phyloP scores from a whole-genome alignment of 257 asterid genomes.

The Solanum chaucha region DNA sequence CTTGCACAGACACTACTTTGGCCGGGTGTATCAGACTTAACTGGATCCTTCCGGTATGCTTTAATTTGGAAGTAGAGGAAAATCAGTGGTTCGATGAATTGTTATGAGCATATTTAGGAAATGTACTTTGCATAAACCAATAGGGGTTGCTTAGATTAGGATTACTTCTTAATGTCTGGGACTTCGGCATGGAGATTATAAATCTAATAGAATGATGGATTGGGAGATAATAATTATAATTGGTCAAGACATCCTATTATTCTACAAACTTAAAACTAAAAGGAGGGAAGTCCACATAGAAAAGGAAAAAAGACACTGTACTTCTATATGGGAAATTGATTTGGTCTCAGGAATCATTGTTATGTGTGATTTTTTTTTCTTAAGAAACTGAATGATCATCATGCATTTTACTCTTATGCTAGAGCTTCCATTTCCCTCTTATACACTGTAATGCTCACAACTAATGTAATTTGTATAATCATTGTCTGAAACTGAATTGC shows the following conservation, averaged over 20 bases:
- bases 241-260: neutral
- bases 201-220: neutral
- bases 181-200: neutral
- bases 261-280: neutral
- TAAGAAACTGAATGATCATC: neutral
- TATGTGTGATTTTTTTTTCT: neutral
- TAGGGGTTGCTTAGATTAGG: neutral
- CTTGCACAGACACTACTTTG: slow-evolving; percentile 96
- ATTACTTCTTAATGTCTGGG: neutral
- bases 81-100: neutral
- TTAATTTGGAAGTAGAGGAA: neutral
- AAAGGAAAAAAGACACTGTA: neutral
- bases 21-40: slow-evolving; percentile 99
- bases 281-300: neutral
- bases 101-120: neutral
- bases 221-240: neutral
- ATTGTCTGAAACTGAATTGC: neutral
- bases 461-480: neutral
- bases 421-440: neutral
- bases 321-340: neutral
- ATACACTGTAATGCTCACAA: neutral
- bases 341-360: neutral
- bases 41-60: slow-evolving; percentile 92
- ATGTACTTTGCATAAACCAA: neutral
- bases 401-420: neutral